These are phyloP conservation scores for Letharia columbiana DNA, from an alignment of 495 filamentous ascomycete species.

Conservation along the genomic window DNA sequence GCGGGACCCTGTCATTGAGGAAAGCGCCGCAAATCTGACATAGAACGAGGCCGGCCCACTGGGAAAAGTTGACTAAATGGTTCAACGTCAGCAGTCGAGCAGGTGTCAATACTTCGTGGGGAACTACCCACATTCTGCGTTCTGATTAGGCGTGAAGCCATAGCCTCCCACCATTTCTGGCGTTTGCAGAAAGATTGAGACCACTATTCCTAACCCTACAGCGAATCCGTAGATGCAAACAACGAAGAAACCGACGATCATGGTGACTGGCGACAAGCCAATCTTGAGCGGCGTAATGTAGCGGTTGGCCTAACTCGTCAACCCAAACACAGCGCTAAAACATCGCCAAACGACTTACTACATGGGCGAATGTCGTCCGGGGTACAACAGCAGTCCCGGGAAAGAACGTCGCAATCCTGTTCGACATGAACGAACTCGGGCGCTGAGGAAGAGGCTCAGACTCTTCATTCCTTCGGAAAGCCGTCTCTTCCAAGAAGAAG, in stretches of 20 bases:
- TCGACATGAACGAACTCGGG: constrained; percentile 21
- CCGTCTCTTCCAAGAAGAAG: constrained; percentile 41
- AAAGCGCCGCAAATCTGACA: constrained; percentile 34
- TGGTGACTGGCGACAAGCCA: not conserved
- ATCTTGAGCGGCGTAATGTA: not conserved
- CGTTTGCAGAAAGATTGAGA: constrained; percentile 36
- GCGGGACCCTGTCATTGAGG: constrained; percentile 36
- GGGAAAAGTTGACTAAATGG: constrained; percentile 29
- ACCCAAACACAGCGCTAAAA: constrained; percentile 17
- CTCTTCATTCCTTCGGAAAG: constrained; percentile 25
- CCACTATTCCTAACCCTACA: constrained; percentile 22
- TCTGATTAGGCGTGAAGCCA: constrained; percentile 40
- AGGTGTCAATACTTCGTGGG: not conserved
- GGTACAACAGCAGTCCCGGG: constrained; percentile 8
- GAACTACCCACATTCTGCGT: constrained; percentile 30
- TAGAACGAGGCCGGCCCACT: constrained; percentile 35
- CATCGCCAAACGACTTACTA: not conserved
- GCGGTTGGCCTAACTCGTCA: not conserved
- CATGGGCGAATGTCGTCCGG: not conserved
- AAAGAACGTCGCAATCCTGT: constrained; percentile 13
- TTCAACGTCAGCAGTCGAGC: not conserved
- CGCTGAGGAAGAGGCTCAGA: constrained; percentile 1
- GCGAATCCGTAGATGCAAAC: constrained; percentile 8
- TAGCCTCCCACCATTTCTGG: constrained; percentile 40
- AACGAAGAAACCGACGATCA: not conserved